Percentiles rank a stretch among this genome's conserved stretches.
Conservation (phyloP, 805 yeast species). For the Kregervanrija delftensis region DNA sequence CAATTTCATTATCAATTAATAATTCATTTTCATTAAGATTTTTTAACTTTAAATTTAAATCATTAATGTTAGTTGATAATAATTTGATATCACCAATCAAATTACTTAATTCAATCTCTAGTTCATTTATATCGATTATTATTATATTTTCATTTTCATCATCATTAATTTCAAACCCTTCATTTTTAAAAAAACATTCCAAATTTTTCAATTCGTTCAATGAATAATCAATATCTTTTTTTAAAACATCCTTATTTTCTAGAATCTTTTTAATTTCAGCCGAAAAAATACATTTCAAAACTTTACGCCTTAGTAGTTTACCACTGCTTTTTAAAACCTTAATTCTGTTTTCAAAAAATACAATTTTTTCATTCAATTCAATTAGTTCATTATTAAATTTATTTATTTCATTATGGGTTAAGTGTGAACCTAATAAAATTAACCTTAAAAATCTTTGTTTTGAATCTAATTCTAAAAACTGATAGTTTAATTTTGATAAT, state of each 20-base stretch:
- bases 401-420: constrained; percentile 17
- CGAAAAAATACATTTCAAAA: constrained; percentile 11
- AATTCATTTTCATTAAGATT: no score
- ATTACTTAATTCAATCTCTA: no score
- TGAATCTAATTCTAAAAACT: constrained; percentile 66
- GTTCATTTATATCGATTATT: no score
- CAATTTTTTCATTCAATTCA: constrained; percentile 11
- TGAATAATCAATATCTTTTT: constrained; percentile 26
- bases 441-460: constrained; percentile 57
- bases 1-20: constrained; percentile 9
- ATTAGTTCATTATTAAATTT: constrained; percentile 14
- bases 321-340: constrained; percentile 14
- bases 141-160: no score
- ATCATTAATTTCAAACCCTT: no score
- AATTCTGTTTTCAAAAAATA: constrained; percentile 11
- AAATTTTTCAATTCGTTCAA: constrained; percentile 1
- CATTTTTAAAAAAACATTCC: background rate
- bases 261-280: constrained; percentile 11
- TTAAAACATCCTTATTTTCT: constrained; percentile 16
- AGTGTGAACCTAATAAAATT: constrained; percentile 31
- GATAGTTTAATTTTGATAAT: constrained; percentile 44
- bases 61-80: no score
- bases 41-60: no score
- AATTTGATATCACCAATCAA: no score
- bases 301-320: constrained; percentile 7